Evolutionary conservation across 805 yeast genomes (phyloP), one percentile per base, ranked within the genome.

Genomic region (Lipomyces spencermartinsiae): DNA sequence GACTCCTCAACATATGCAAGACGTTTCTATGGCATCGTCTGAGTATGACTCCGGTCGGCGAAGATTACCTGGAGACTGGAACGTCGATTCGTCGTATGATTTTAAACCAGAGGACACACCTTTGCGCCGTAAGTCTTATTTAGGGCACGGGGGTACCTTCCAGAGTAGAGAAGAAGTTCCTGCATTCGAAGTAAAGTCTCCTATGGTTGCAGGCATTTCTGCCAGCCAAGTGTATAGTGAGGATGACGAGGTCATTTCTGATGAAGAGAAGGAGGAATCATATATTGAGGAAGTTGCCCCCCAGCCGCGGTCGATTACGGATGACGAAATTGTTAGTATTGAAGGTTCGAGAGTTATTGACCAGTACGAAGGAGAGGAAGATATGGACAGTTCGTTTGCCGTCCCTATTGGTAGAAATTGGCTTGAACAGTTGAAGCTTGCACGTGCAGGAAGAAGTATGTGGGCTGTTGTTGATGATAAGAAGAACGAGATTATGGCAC

Each of bases 341-440:
- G 63, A 55, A 33, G 71, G 59, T 22, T 63, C 59, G 33, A 34
- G 33, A 16, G 63, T 53, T 54, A 59, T 51, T 9, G 66, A 58
- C 12, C 62, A 56, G n/a, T 22, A 39, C 10, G 63, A 58, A 8
- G 63, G 51, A 4, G 64, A 63, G 56, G n/a, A 31, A 39, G 58
- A 16, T 53, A 22, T 22, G 22, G 58, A 57, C 46, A 53, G 60
- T 8, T n/a, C 58, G 16, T 9, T 53, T 39, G 39, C 14, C 9
- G 63, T 64, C 6, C 67, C 67, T 10, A 31, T 63, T 54, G 66
- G 71, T 19, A 25, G 33, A 16, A 65, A 66, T 29, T 68, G 71
- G 71, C 37, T 63, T 16, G 70, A 66, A 22, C 71, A 68, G 58
- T 31, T 63, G 19, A 31, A 58, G 46, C 43, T 59, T 43, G 63